Conservation (phyloP, 2,329 filamentous ascomycete species). For the Colletotrichum shisoi region DNA sequence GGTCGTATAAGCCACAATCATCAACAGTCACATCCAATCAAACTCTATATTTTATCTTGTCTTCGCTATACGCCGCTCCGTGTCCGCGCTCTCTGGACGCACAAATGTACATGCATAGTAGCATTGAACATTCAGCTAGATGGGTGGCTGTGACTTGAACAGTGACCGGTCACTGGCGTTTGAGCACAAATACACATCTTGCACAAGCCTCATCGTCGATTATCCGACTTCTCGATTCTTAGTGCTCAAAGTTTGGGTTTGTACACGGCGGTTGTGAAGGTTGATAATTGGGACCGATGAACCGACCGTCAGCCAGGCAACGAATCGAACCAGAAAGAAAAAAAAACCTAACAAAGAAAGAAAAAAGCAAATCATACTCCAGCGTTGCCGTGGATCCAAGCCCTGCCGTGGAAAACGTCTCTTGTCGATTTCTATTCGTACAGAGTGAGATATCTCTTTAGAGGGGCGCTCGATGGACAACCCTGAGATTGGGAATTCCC, state of each 20-base stretch:
- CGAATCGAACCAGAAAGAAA: not conserved
- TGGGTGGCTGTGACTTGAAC: not conserved
- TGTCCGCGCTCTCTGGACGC: too few species aligned
- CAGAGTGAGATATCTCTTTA: not conserved
- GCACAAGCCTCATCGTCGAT: not conserved
- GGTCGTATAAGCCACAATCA: too few species aligned
- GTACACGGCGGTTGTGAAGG: too few species aligned
- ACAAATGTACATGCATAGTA: too few species aligned
- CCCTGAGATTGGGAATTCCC: slow-evolving; percentile 31
- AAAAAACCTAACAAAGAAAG: too few species aligned
- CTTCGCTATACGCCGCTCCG: too few species aligned
- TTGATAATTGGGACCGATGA: not conserved
- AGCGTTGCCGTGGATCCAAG: not conserved
- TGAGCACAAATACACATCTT: not conserved
- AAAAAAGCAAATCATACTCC: not conserved
- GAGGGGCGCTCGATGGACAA: slow-evolving; percentile 26
- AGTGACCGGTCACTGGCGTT: too few species aligned
- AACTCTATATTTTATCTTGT: too few species aligned
- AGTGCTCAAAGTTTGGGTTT: accelerated
- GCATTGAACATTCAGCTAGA: too few species aligned
- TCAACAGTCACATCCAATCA: too few species aligned
- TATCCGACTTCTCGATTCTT: not conserved
- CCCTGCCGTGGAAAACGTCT: too few species aligned
- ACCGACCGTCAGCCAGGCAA: slow-evolving; percentile 1
- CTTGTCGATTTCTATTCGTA: not conserved